These are phyloP conservation scores for Sequoia sempervirens DNA, from an alignment of 75 land plant species.

Conservation along the genomic window DNA sequence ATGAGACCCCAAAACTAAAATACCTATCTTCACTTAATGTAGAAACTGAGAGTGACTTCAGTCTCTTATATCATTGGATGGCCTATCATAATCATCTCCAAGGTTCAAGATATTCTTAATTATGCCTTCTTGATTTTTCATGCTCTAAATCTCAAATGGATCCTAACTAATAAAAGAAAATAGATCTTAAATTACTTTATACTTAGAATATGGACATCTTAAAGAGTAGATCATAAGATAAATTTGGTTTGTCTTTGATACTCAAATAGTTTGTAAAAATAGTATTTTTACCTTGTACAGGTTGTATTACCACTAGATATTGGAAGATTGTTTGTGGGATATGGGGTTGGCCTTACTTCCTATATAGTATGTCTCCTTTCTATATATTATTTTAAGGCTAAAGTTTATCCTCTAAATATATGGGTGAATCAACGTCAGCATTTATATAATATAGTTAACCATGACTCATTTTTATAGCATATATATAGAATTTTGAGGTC, in stretches of 20 bases:
- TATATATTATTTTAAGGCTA: no score
- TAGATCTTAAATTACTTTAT: background rate
- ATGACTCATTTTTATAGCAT: background rate
- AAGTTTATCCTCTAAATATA: background rate
- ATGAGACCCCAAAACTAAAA: background rate
- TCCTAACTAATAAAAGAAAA: background rate
- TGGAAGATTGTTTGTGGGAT: conserved; percentile 57
- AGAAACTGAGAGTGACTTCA: conserved; percentile 40
- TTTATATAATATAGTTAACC: background rate
- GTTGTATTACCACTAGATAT: conserved; percentile 38
- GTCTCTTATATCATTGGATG: conserved; percentile 36
- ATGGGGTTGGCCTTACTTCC: conserved; percentile 64
- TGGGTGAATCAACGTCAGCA: background rate
- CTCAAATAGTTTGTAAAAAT: background rate
- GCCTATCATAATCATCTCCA: conserved; percentile 32
- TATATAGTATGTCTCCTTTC: conserved; percentile 42
- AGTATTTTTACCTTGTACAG: conserved; percentile 21
- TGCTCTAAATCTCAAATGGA: background rate
- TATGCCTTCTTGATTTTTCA: background rate
- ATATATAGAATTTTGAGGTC: no score
- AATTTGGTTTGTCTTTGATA: background rate
- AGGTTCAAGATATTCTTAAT: conserved; percentile 19
- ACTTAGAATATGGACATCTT: background rate
- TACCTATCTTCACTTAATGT: background rate
- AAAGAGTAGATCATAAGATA: background rate